phyloP scores from a whole-genome alignment of 2,329 filamentous ascomycete genomes.

The Acarospora socialis region DNA sequence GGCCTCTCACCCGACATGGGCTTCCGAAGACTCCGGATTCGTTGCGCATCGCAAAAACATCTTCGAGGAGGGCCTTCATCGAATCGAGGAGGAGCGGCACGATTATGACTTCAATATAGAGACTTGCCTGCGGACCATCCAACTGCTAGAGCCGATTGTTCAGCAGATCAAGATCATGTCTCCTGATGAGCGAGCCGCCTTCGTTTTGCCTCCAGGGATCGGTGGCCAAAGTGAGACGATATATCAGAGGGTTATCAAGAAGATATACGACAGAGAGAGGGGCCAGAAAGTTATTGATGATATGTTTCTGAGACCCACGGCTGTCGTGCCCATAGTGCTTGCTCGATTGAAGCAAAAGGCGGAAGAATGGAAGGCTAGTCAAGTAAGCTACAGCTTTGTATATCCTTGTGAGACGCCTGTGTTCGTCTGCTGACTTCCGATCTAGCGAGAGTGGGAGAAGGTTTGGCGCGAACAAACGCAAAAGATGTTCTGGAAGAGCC shows the following conservation, averaged over 20 bases:
- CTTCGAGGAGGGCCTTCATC: constrained; percentile 83
- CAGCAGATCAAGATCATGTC: constrained; percentile 76
- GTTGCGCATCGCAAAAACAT: constrained; percentile 95
- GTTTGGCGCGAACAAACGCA: constrained; percentile 96
- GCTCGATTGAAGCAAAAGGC: constrained; percentile 88
- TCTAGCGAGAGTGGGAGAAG: constrained; percentile 88
- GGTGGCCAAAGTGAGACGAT: constrained; percentile 92
- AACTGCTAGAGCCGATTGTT: constrained; percentile 85
- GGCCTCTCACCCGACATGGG: constrained; percentile 98
- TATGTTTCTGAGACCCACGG: constrained; percentile 70
- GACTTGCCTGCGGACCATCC: constrained; percentile 84
- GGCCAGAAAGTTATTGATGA: constrained; percentile 76
- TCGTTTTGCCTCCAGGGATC: constrained; percentile 67
- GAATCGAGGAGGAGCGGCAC: constrained; percentile 94
- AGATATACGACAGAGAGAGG: constrained; percentile 78
- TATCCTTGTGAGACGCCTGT: constrained; percentile 3
- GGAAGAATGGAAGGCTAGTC: constrained; percentile 93
- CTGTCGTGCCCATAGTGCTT: constrained; percentile 77
- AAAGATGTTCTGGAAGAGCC: constrained; percentile 85
- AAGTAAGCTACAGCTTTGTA: constrained; percentile 26
- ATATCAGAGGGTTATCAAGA: constrained; percentile 93
- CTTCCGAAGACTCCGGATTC: constrained; percentile 93
- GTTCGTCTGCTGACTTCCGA: constrained; percentile 8
- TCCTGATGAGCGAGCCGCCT: constrained; percentile 55
- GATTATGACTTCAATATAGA: constrained; percentile 99